phyloP scores from a whole-genome alignment of 176 grass and related monocot genomes.

The Secale cereale region DNA sequence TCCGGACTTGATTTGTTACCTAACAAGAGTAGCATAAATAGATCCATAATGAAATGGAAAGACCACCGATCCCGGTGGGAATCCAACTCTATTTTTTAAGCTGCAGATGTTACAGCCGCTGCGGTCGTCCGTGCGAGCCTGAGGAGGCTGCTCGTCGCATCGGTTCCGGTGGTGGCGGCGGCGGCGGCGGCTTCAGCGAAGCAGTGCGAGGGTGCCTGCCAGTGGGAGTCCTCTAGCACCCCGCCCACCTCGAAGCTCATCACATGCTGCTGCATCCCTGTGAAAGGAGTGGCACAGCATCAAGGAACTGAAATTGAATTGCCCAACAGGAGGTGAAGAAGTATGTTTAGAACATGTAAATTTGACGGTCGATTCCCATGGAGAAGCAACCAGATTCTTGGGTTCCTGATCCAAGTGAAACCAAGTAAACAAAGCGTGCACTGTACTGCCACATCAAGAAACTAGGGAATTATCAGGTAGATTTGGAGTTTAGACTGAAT shows the following conservation, averaged over 20 bases:
- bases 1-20: background rate
- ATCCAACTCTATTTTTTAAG: background rate
- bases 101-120: background rate
- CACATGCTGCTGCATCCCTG: constrained; percentile 49
- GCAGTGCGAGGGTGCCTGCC: constrained; percentile 52
- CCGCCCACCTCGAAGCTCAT: constrained; percentile 60
- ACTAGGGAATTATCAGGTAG: background rate
- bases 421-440: background rate
- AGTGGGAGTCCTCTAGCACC: constrained; percentile 49
- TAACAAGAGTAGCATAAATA: background rate
- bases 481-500: background rate
- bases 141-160: constrained; percentile 10
- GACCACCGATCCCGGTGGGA: background rate
- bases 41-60: background rate
- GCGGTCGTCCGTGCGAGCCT: constrained; percentile 16
- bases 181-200: background rate
- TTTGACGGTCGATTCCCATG: background rate
- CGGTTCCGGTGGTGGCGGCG: background rate
- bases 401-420: no score
- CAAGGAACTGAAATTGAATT: background rate
- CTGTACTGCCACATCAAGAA: background rate
- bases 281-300: background rate
- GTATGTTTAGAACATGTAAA: background rate
- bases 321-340: background rate
- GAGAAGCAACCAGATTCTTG: background rate